phyloP scores from a whole-genome alignment of 768 basidiomycete species.

The Mycena galopus region DNA sequence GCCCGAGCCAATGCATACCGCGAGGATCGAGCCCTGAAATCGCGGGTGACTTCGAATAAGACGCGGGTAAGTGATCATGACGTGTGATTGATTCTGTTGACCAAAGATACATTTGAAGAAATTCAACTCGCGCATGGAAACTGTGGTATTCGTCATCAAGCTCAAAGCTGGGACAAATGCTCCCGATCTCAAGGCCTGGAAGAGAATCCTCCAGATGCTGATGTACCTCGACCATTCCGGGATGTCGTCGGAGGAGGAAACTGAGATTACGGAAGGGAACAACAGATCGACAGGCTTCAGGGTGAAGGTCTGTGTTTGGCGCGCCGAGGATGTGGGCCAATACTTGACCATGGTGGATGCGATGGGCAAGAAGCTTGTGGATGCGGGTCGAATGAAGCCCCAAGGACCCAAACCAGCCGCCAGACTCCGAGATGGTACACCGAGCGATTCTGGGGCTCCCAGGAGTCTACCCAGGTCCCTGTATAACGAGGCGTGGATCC shows the following conservation, averaged over 20 bases:
- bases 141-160: neutral
- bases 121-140: neutral
- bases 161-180: neutral
- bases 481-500: neutral
- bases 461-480: neutral
- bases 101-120: neutral
- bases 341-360: neutral
- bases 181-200: slow-evolving; percentile 5
- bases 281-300: neutral
- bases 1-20: neutral
- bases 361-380: neutral
- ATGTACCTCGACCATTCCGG: neutral
- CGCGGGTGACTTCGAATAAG: neutral
- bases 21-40: neutral
- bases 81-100: neutral
- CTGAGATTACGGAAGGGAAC: neutral
- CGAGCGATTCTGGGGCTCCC: neutral
- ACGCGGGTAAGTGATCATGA: neutral
- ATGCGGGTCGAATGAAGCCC: neutral
- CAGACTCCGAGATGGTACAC: neutral
- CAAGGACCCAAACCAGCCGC: neutral
- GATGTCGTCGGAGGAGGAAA: slow-evolving; percentile 15
- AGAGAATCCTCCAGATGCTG: slow-evolving; percentile 6
- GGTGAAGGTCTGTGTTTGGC: slow-evolving; percentile 4
- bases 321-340: neutral